Evolutionary conservation across 495 filamentous ascomycete species (phyloP), one percentile per base, ranked within the genome.

Genomic region (Tuber melanosporum): DNA sequence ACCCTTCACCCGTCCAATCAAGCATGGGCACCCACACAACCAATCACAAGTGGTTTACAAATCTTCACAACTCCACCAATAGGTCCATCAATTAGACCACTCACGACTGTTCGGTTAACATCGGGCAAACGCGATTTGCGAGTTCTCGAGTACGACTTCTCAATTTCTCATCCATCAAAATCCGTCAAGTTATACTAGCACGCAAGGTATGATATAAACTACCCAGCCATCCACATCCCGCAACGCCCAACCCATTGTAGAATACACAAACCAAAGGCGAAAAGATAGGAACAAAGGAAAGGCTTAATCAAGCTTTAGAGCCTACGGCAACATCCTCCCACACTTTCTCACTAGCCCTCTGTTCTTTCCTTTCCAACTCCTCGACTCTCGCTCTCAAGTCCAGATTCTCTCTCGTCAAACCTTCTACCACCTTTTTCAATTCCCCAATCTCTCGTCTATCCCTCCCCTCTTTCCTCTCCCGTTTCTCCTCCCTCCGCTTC

Each of bases 361-460:
- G 73, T 71, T 75, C 85, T 14, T 93, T 90, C 47, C 83, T 84
- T 85, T 94, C 91, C 80, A 94, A 81, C 71, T 89, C 44, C 86
- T 15, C 88, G 86, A 45, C 93, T 87, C 82, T 90, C 77, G 89
- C 88, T 44, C 86, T 85, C 78, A 92, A 85, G 42, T 91, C 88
- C 76, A 92, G 87, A 41, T 89, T 86, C 85, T 93, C 88, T 76
- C 85, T 87, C 44, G 86, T 84, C 74, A 92, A 84, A 32, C 87
- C 85, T 39, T 89, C 87, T 9, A 91, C 83, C 90, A 86, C 89
- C 19, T 86, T 87, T 71, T 87, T 87, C 20, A 88, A 81, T 74
- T 85, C 85, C 70, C 88, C 85, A n/a, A 90, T 83, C 80, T 89
- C 87, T 76, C 85, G 22, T 44, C 85, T 85, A 17, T 84, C 82